These are phyloP conservation scores for Collybia sp. DNA, from an alignment of 768 basidiomycete genomes.

Conservation along the genomic window DNA sequence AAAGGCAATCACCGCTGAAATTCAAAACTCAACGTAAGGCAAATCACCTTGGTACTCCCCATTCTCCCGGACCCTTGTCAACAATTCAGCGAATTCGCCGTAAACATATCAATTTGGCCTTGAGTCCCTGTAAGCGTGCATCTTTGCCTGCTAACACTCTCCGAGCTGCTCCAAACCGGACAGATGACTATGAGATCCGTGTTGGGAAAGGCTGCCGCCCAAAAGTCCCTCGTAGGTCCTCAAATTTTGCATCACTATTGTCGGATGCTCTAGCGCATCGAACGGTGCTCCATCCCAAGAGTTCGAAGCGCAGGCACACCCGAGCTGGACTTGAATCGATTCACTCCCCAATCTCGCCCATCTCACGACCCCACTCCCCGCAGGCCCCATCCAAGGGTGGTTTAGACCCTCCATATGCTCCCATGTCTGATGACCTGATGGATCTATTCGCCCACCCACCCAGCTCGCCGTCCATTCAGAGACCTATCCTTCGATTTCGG, in stretches of 20 bases:
- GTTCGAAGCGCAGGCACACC: neutral
- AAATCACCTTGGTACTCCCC: too few relatives aligned
- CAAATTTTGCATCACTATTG: neutral
- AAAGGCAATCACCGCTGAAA: slow-evolving; percentile 10
- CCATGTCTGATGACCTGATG: slow-evolving; percentile 42
- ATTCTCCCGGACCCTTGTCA: too few relatives aligned
- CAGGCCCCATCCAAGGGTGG: too few relatives aligned
- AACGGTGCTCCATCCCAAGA: slow-evolving; percentile 22
- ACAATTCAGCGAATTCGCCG: neutral
- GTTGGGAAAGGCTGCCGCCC: too few relatives aligned
- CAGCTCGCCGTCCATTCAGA: slow-evolving; percentile 13
- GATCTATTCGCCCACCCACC: slow-evolving; percentile 37
- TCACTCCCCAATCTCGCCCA: slow-evolving; percentile 1
- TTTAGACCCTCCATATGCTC: too few relatives aligned
- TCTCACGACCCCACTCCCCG: too few relatives aligned
- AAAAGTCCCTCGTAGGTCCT: neutral
- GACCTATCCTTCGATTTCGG: slow-evolving; percentile 17
- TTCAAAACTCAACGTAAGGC: neutral
- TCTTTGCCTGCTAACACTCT: slow-evolving; percentile 30
- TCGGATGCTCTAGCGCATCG: slow-evolving; percentile 27
- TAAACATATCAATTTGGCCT: neutral
- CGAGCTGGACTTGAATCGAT: slow-evolving; percentile 1
- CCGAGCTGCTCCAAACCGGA: too few relatives aligned
- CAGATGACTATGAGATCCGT: too few relatives aligned
- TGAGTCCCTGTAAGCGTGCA: too few relatives aligned